Percentiles rank a stretch among this genome's conserved stretches.
phyloP scores from a whole-genome alignment of 2,329 filamentous ascomycete genomes.

The Sarocladiaceae sp. region DNA sequence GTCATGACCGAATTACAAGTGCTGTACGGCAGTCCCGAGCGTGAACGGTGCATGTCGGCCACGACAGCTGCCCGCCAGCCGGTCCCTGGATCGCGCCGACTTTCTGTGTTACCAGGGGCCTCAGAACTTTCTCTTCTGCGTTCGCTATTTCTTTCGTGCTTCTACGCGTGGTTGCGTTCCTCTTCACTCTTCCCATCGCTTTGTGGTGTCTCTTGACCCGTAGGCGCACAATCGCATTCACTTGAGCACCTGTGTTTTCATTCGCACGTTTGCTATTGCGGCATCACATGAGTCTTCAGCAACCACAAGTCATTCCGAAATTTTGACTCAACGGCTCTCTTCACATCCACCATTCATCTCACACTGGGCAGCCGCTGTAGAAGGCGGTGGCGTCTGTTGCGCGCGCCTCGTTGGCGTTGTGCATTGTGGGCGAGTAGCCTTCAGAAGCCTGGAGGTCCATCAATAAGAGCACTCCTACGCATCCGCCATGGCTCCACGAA shows the following conservation, averaged over 20 bases:
- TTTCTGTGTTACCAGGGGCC: conserved; percentile 1
- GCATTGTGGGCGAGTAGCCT: background rate
- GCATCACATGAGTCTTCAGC: too few relatives aligned
- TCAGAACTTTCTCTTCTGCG: background rate
- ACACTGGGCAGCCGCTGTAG: too few relatives aligned
- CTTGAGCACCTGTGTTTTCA: too few relatives aligned
- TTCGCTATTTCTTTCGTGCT: background rate
- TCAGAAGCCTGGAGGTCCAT: background rate
- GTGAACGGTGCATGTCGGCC: background rate
- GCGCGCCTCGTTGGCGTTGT: too few relatives aligned
- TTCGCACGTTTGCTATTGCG: too few relatives aligned
- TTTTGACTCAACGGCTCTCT: too few relatives aligned
- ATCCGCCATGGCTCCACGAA: background rate
- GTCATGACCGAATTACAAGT: too few relatives aligned
- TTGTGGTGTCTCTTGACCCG: too few relatives aligned
- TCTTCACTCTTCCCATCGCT: background rate
- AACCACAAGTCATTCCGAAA: too few relatives aligned
- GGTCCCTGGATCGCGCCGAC: conserved; percentile 2
- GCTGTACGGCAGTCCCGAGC: background rate
- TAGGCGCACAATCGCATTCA: too few relatives aligned
- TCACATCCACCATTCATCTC: too few relatives aligned
- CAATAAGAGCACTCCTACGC: background rate
- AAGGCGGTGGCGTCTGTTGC: too few relatives aligned
- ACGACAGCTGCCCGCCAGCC: conserved; percentile 7
- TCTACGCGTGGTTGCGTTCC: background rate